Evolutionary conservation across 2,329 filamentous ascomycete genomes (phyloP), one percentile per base, ranked within the genome.

Genomic region (Juglanconis juglandina): DNA sequence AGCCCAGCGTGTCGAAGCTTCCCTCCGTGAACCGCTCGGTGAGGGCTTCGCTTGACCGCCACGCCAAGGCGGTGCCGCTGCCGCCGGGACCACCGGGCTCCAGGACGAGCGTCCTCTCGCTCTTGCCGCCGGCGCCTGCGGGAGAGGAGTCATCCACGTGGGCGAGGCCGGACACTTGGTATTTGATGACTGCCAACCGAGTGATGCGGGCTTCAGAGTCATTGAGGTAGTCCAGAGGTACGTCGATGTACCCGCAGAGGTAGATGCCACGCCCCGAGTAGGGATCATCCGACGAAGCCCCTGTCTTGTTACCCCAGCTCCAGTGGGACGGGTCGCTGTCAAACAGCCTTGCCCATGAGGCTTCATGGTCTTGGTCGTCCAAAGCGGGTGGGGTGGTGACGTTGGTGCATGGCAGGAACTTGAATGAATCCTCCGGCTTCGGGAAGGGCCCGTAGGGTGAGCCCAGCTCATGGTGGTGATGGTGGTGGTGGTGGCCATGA

Each of bases 21-120:
- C 75, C 72, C 37, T 73, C 73, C 59, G 77, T 79, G 11, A 82
- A 67, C 3, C 77, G 75, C 58, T 73, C 66, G 3, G 76, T 75
- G 41, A 78, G 61, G 0, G 62, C 56, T 58, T 80, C 73, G 3
- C 71, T 74, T 0, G 63, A 64, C 5, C 72, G 65, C 77, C 76
- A 81, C 3, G 69, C 72, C 44, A 76, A 76, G 0, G 58, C 68
- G 0, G 76, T 80, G 3, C 80, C 80, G 62, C 77, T 79, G 13
- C 76, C 80, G 1, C 80, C 80, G 0, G 80, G 80, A 9, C 80
- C 80, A 48, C 81, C 81, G 3, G 80, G 80, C 58, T 82, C 76
- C 37, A 83, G 69, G 24, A 83, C 74, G 42, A 82, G 74, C 2
- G 80, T 82, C 17, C 79, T 72, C 52, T 75, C 68, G 64, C 76